Conservation (phyloP, 2,329 filamentous ascomycete genomes). For the Plectosphaerella plurivora region DNA sequence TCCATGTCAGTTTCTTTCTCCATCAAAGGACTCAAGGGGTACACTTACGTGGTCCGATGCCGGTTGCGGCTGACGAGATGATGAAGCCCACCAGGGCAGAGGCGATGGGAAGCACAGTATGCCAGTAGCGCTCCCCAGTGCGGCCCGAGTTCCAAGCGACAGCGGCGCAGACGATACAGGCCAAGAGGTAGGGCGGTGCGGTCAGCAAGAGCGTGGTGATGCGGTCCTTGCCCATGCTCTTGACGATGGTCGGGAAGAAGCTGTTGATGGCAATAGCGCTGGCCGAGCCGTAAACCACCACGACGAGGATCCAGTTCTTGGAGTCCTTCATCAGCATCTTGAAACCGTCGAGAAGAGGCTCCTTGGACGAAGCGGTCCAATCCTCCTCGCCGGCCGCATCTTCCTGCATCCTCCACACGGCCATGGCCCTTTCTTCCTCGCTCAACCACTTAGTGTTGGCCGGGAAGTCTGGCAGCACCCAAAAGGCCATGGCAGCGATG, state of each 20-base stretch:
- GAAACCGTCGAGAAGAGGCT: slow-evolving; percentile 14
- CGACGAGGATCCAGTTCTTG: slow-evolving; percentile 15
- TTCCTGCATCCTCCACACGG: slow-evolving; percentile 13
- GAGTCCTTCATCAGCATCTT: slow-evolving; percentile 14
- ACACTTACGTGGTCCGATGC: slow-evolving; percentile 4
- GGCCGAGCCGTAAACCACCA: slow-evolving; percentile 13
- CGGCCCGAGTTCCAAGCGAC: slow-evolving; percentile 11
- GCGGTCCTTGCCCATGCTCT: slow-evolving; percentile 5
- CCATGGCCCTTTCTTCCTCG: slow-evolving; percentile 13
- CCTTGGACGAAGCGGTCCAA: slow-evolving; percentile 10
- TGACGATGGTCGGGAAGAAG: slow-evolving; percentile 18
- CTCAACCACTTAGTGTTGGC: slow-evolving; percentile 17
- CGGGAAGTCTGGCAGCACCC: slow-evolving; percentile 65
- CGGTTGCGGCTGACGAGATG: slow-evolving; percentile 6
- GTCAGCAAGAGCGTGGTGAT: slow-evolving; percentile 18
- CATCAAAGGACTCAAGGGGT: no score
- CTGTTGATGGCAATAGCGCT: slow-evolving; percentile 13
- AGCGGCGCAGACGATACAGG: slow-evolving; percentile 3
- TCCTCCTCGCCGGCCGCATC: slow-evolving; percentile 17
- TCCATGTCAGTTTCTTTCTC: no score
- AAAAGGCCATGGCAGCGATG: slow-evolving; percentile 52
- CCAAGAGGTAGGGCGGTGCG: slow-evolving; percentile 18
- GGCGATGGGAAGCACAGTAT: slow-evolving; percentile 9
- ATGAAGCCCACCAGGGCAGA: slow-evolving; percentile 9
- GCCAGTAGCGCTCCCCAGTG: slow-evolving; percentile 10